phyloP scores from a whole-genome alignment of 2,329 filamentous ascomycete genomes.

The Monilinia fructigena region DNA sequence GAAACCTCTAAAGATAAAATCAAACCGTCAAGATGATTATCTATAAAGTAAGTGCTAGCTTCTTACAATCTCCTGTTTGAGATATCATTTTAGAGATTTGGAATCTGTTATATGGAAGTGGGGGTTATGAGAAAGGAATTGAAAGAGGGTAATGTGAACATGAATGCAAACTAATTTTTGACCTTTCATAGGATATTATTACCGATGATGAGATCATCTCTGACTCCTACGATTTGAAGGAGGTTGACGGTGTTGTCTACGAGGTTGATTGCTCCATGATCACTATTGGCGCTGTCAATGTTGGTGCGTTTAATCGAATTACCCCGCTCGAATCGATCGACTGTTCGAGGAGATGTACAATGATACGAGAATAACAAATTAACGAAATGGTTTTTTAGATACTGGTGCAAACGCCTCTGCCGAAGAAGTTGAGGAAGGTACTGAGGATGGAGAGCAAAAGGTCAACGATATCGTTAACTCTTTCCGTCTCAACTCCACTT shows the following conservation, averaged over 20 bases:
- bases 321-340: slow-evolving; percentile 17
- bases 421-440: slow-evolving; percentile 70
- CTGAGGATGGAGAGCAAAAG: slow-evolving; percentile 67
- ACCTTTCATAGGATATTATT: slow-evolving; percentile 70
- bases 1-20: background rate
- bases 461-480: slow-evolving; percentile 94
- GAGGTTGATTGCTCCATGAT: slow-evolving; percentile 94
- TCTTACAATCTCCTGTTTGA: background rate
- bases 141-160: background rate
- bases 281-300: slow-evolving; percentile 68
- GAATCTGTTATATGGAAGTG: background rate
- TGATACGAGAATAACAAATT: background rate
- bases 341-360: background rate
- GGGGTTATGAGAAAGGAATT: slow-evolving; percentile 1
- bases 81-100: background rate
- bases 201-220: slow-evolving; percentile 95
- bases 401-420: slow-evolving; percentile 96
- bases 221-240: slow-evolving; percentile 84
- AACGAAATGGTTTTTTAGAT: slow-evolving; percentile 49
- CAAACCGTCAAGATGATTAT: slow-evolving; percentile 52
- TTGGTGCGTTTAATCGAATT: slow-evolving; percentile 53
- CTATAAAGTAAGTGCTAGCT: slow-evolving; percentile 48
- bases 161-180: slow-evolving; percentile 21
- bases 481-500: slow-evolving; percentile 80
- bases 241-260: slow-evolving; percentile 76